These are phyloP conservation scores for Pseudocercospora musae DNA, from an alignment of 2,329 filamentous ascomycete species.

Conservation along the genomic window DNA sequence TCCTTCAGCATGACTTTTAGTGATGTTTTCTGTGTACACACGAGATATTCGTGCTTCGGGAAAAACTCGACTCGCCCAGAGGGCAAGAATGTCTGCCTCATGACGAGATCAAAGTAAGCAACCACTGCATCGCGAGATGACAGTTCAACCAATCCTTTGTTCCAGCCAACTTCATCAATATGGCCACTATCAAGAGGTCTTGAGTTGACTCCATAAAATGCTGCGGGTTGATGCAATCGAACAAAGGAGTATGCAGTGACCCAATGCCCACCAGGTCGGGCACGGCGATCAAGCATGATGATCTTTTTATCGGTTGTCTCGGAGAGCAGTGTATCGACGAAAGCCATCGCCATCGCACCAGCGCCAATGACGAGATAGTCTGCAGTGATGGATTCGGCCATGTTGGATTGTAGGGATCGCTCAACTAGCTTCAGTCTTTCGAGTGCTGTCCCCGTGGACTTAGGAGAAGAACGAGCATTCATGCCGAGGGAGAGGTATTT, in stretches of 20 bases:
- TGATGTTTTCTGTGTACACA: not conserved
- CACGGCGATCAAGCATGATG: slow-evolving; percentile 17
- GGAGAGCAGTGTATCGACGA: slow-evolving; percentile 18
- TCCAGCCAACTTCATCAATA: slow-evolving; percentile 22
- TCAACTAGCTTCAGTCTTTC: not conserved
- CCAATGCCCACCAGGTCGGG: slow-evolving; percentile 24
- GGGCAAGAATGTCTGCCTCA: slow-evolving; percentile 19
- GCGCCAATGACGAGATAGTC: slow-evolving; percentile 23
- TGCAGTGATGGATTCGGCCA: slow-evolving; percentile 2
- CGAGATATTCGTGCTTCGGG: slow-evolving; percentile 17
- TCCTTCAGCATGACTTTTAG: not conserved
- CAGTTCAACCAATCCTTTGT: slow-evolving; percentile 21
- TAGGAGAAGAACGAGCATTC: not conserved
- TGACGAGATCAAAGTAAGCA: slow-evolving; percentile 19
- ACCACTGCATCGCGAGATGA: slow-evolving; percentile 17
- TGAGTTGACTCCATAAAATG: slow-evolving; percentile 25
- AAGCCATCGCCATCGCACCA: slow-evolving; percentile 25
- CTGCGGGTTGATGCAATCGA: slow-evolving; percentile 21
- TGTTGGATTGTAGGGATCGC: not conserved
- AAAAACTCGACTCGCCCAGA: slow-evolving; percentile 22
- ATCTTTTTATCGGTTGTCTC: slow-evolving; percentile 8
- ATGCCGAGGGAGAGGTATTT: not conserved
- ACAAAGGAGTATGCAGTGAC: slow-evolving; percentile 22
- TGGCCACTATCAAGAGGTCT: slow-evolving; percentile 10
- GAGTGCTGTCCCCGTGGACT: not conserved